Conservation (phyloP, 371 early-diverging fungal species). For the Mortierella polycephala region DNA sequence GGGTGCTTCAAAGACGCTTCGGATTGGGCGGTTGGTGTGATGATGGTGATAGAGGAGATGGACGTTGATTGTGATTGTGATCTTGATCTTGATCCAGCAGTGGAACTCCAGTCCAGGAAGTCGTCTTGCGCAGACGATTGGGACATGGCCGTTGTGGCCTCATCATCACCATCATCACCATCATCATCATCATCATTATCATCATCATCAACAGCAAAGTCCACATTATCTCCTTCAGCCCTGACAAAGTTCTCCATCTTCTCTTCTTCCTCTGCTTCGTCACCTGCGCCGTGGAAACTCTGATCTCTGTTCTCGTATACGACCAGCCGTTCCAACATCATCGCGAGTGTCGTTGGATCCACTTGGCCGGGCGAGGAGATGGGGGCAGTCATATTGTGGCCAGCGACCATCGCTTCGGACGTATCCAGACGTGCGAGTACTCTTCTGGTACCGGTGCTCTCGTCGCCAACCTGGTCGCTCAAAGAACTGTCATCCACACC, state of each 20-base stretch:
- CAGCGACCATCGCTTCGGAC: not conserved
- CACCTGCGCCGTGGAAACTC: not conserved
- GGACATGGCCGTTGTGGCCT: not conserved
- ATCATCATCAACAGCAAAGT: not conserved
- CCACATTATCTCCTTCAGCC: too few relatives aligned
- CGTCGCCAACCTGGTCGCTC: not conserved
- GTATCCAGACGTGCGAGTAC: not conserved
- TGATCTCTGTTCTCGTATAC: not conserved
- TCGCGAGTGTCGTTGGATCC: slow-evolving; percentile 19
- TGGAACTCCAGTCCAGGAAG: not conserved
- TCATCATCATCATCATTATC: not conserved
- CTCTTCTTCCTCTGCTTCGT: not conserved
- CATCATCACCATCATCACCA: slow-evolving; percentile 3
- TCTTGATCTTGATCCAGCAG: slow-evolving; percentile 6
- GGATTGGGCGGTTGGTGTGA: not conserved
- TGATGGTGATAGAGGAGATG: not conserved
- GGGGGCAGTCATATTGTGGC: not conserved
- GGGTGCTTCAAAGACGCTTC: not conserved
- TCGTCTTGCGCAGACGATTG: not conserved
- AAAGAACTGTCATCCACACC: not conserved
- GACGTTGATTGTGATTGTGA: slow-evolving; percentile 23
- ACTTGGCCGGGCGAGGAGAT: slow-evolving; percentile 11
- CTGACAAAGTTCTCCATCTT: not conserved
- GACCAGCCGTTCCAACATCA: slow-evolving; percentile 17
- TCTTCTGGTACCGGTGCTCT: not conserved